phyloP scores from a whole-genome alignment of 441 rosid species.

The Erodium moschatum region DNA sequence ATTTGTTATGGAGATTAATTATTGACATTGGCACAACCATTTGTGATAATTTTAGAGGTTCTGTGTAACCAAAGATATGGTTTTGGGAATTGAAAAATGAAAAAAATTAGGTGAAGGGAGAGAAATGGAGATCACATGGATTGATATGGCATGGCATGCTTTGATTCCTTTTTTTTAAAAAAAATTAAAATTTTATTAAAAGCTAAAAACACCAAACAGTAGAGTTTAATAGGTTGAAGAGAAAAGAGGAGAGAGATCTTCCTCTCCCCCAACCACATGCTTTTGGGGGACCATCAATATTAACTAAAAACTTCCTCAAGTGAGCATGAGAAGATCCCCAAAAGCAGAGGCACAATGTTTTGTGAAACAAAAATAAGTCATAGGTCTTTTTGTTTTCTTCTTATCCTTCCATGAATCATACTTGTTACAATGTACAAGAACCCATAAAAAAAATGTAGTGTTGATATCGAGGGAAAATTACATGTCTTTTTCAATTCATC shows the following conservation, averaged over 20 bases:
- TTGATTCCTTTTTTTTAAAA: too few relatives aligned
- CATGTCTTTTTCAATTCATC: too few relatives aligned
- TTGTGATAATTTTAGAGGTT: background rate
- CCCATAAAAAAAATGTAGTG: slow-evolving; percentile 28
- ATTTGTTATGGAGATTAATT: background rate
- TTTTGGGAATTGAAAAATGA: slow-evolving; percentile 20
- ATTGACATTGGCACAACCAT: background rate
- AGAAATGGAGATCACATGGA: slow-evolving; percentile 39
- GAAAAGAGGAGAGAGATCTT: slow-evolving; percentile 18
- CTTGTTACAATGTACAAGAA: slow-evolving; percentile 19
- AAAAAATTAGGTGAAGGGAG: background rate
- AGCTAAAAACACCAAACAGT: too few relatives aligned
- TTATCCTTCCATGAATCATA: slow-evolving; percentile 11
- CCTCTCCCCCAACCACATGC: slow-evolving; percentile 41
- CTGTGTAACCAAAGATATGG: background rate
- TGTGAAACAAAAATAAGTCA: too few relatives aligned
- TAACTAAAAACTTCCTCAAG: slow-evolving; percentile 16
- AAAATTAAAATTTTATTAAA: too few relatives aligned
- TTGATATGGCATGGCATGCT: too few relatives aligned
- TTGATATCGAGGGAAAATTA: too few relatives aligned
- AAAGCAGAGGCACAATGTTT: slow-evolving; percentile 19
- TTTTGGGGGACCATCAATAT: slow-evolving; percentile 40
- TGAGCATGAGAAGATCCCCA: slow-evolving; percentile 49
- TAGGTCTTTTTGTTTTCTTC: background rate
- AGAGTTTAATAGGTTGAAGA: too few relatives aligned